Conservation (phyloP, 768 basidiomycete species). For the Mycena indigotica region DNA sequence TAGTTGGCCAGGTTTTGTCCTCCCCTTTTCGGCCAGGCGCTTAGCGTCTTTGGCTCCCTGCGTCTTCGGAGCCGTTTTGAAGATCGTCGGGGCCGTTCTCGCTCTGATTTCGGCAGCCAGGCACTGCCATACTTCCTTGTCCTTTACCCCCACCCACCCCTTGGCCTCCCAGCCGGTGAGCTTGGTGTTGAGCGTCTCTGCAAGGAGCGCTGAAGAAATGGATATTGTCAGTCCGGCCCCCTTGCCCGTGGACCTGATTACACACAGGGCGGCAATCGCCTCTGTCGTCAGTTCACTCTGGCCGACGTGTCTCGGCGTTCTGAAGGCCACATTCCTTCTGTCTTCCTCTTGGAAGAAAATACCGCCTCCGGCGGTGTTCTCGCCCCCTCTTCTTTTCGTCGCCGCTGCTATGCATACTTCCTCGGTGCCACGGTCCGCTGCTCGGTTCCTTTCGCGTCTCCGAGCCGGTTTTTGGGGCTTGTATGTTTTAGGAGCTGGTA, state of each 20-base stretch:
- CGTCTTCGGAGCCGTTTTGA: not conserved
- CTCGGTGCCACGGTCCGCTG: not conserved
- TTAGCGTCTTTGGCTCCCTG: not conserved
- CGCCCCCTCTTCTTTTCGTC: too few relatives aligned
- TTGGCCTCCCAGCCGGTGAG: constrained; percentile 2
- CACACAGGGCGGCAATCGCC: not conserved
- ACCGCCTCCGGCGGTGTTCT: not conserved
- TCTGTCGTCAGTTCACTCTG: not conserved
- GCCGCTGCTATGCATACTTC: not conserved
- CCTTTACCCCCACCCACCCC: constrained; percentile 3
- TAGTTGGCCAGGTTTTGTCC: not conserved
- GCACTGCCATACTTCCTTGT: not conserved
- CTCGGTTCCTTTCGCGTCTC: not conserved
- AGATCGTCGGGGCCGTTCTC: not conserved
- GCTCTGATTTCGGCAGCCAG: not conserved
- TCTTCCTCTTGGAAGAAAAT: not conserved
- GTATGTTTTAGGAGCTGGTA: too few relatives aligned
- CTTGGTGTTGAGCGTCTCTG: not conserved
- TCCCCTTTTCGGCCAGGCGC: not conserved
- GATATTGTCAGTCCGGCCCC: not conserved
- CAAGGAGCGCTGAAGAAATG: not conserved
- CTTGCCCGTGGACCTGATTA: not conserved
- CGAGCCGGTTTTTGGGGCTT: not conserved
- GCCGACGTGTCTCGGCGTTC: not conserved
- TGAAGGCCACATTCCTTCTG: not conserved